A percentile compares a stretch with the other conserved stretches of the same genome.
These are phyloP conservation scores for Pseudognaphalium luteoalbum DNA, from an alignment of 129 eudicot species.

Conservation along the genomic window DNA sequence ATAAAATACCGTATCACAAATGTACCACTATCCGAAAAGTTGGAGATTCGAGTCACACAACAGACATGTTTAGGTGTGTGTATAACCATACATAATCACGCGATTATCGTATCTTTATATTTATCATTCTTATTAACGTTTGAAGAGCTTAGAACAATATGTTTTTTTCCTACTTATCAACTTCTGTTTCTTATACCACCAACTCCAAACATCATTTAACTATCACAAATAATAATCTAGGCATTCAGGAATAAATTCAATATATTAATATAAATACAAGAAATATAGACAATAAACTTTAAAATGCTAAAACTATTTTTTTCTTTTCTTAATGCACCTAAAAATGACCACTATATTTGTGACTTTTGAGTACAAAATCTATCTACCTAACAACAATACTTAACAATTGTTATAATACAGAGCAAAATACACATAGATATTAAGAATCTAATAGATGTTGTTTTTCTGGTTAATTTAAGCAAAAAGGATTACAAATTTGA, in stretches of 20 bases:
- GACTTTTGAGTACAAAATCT: too few relatives aligned
- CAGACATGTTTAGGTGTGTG: too few relatives aligned
- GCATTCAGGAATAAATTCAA: background rate
- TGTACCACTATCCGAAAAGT: too few relatives aligned
- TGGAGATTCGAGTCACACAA: too few relatives aligned
- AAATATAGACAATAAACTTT: background rate
- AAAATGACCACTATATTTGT: too few relatives aligned
- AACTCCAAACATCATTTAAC: background rate
- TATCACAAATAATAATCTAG: background rate
- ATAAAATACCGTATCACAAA: background rate
- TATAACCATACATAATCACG: too few relatives aligned
- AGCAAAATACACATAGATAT: conserved; percentile 9
- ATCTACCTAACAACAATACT: background rate
- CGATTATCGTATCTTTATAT: background rate
- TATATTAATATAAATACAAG: background rate
- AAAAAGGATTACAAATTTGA: conserved; percentile 18
- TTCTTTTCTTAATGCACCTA: background rate
- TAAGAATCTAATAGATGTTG: conserved; percentile 9
- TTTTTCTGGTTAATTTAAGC: background rate
- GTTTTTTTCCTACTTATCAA: background rate
- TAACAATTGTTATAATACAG: background rate
- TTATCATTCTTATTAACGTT: background rate
- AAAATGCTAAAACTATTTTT: background rate
- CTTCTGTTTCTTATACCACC: background rate
- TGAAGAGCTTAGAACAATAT: background rate